A percentile compares a stretch with the other conserved stretches of the same genome.
Evolutionary conservation across 495 filamentous ascomycete genomes (phyloP).

Genomic region (Entonaema liquescens): DNA sequence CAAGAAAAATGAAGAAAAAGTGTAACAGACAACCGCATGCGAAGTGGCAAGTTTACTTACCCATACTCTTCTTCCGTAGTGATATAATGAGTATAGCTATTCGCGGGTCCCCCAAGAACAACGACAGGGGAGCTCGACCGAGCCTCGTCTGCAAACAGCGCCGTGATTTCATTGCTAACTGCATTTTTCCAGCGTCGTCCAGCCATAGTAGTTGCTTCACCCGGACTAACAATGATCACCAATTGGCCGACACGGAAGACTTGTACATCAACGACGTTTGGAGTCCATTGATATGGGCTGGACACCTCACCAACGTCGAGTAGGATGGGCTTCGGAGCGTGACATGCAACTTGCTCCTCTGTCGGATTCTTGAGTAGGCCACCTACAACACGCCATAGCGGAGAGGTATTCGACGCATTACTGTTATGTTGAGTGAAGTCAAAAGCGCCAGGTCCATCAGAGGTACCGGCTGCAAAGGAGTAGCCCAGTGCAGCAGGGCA

Average conservation of each 20-base stretch:
- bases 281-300: slow-evolving; percentile 86
- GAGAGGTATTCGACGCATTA: slow-evolving; percentile 76
- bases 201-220: slow-evolving; percentile 95
- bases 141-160: slow-evolving; percentile 52
- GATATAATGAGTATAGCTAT: slow-evolving; percentile 97
- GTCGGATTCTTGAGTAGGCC: slow-evolving; percentile 75
- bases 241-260: slow-evolving; percentile 87
- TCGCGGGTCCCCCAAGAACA: slow-evolving; percentile 92
- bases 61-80: slow-evolving; percentile 89
- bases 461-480: slow-evolving; percentile 93
- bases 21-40: neutral
- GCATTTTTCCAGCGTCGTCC: slow-evolving; percentile 90
- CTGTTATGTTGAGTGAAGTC: slow-evolving; percentile 92
- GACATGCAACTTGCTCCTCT: slow-evolving; percentile 77
- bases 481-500: slow-evolving; percentile 95
- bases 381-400: slow-evolving; percentile 82
- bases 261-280: slow-evolving; percentile 94
- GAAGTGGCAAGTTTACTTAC: slow-evolving; percentile 25
- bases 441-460: slow-evolving; percentile 90
- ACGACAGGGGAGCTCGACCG: slow-evolving; percentile 66
- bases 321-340: slow-evolving; percentile 85
- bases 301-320: slow-evolving; percentile 86
- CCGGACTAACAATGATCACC: slow-evolving; percentile 84
- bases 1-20: neutral
- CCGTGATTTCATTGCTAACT: slow-evolving; percentile 63